Evolutionary conservation across 257 asterid species (phyloP).

Genomic region (Cinchona pubescens): DNA sequence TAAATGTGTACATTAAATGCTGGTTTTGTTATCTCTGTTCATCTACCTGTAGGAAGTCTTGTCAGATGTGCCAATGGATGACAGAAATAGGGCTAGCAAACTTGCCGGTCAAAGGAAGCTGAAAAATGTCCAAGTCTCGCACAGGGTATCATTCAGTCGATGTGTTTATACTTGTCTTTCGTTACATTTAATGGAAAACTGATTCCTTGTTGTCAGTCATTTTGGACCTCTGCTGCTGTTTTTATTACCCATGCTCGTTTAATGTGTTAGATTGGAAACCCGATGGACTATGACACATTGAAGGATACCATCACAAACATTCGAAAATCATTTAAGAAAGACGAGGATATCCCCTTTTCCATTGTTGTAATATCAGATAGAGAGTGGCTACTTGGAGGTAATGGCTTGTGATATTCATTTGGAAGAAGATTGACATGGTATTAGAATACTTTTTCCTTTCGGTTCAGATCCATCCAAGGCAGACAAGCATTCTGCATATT

Average conservation of each 20-base stretch:
- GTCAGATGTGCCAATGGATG: constrained; percentile 90
- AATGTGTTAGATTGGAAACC: constrained; percentile 70
- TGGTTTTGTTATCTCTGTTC: constrained; percentile 16
- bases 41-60: constrained; percentile 62
- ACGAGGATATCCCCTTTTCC: constrained; percentile 66
- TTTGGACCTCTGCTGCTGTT: background rate
- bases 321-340: constrained; percentile 48
- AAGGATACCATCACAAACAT: constrained; percentile 63
- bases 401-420: constrained; percentile 17
- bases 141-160: constrained; percentile 50
- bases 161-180: constrained; percentile 19
- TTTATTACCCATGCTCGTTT: constrained; percentile 15
- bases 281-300: constrained; percentile 77
- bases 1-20: background rate
- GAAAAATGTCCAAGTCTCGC: constrained; percentile 72
- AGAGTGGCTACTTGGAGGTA: constrained; percentile 95
- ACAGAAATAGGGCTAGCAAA: constrained; percentile 59
- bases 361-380: constrained; percentile 82
- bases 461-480: constrained; percentile 74
- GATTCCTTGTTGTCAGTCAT: background rate
- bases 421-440: constrained; percentile 14
- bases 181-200: background rate
- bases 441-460: constrained; percentile 13
- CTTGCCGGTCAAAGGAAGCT: constrained; percentile 63
- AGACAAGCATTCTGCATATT: constrained; percentile 85